These are phyloP conservation scores for Datisca glomerata DNA, from an alignment of 306 rosid species.

Conservation along the genomic window DNA sequence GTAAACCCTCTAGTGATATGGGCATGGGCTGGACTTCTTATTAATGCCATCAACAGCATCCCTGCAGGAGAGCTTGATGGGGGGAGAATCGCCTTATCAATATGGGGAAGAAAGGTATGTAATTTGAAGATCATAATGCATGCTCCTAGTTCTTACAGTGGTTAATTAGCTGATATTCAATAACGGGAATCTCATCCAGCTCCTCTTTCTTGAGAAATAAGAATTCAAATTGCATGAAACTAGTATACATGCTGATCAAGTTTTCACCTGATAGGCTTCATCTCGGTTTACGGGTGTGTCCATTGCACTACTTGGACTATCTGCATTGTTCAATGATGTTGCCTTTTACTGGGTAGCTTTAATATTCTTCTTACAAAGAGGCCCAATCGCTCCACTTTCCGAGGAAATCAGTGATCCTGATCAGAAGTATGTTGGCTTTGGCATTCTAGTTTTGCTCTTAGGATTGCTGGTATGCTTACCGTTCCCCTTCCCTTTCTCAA, in stretches of 20 bases:
- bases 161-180: too few relatives aligned
- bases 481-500: slow-evolving; percentile 79
- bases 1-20: slow-evolving; percentile 87
- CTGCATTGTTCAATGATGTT: slow-evolving; percentile 73
- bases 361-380: slow-evolving; percentile 86
- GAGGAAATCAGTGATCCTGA: slow-evolving; percentile 88
- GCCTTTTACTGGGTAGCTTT: slow-evolving; percentile 96
- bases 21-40: slow-evolving; percentile 99
- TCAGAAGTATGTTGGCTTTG: slow-evolving; percentile 62
- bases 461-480: slow-evolving; percentile 95
- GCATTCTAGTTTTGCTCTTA: slow-evolving; percentile 64
- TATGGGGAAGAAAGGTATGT: slow-evolving; percentile 97
- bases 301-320: slow-evolving; percentile 63
- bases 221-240: too few relatives aligned
- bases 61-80: slow-evolving; percentile 99
- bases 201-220: too few relatives aligned
- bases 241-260: background rate
- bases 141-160: too few relatives aligned
- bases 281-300: slow-evolving; percentile 63
- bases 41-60: slow-evolving; percentile 92
- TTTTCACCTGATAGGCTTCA: slow-evolving; percentile 49
- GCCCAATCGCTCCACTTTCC: slow-evolving; percentile 90
- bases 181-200: too few relatives aligned
- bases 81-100: slow-evolving; percentile 76
- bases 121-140: slow-evolving; percentile 9